phyloP scores from a whole-genome alignment of 106 monocot species.

The Posidonia australis region DNA sequence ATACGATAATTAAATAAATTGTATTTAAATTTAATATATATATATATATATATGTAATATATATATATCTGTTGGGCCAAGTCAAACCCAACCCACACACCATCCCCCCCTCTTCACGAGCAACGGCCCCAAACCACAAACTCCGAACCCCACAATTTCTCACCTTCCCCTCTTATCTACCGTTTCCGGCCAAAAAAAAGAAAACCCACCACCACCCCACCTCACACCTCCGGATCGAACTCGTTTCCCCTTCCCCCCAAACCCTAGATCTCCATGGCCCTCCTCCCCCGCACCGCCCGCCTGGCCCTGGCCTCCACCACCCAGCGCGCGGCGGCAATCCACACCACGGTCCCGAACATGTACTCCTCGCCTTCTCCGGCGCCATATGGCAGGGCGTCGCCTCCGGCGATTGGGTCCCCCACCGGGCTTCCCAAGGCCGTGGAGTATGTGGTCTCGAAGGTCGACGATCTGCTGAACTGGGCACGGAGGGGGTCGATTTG shows the following conservation, averaged over 20 bases:
- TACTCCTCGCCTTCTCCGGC: conserved; percentile 31
- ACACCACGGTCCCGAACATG: conserved; percentile 7
- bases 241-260: neutral
- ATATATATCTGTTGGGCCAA: too few relatives aligned
- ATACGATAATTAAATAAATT: too few relatives aligned
- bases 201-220: too few relatives aligned
- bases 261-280: conserved; percentile 11
- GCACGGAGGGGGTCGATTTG: conserved; percentile 64
- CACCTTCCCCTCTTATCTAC: too few relatives aligned
- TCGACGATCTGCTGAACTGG: conserved; percentile 96
- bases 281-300: conserved; percentile 24
- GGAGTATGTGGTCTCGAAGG: conserved; percentile 95
- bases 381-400: conserved; percentile 20
- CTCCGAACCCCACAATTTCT: too few relatives aligned
- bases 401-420: conserved; percentile 43
- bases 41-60: too few relatives aligned
- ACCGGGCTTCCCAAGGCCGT: conserved; percentile 73
- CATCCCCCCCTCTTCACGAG: too few relatives aligned
- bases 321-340: conserved; percentile 9
- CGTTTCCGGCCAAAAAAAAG: too few relatives aligned
- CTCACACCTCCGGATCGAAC: too few relatives aligned
- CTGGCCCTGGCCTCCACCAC: conserved; percentile 17
- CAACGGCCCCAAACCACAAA: too few relatives aligned
- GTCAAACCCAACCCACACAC: too few relatives aligned
- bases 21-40: too few relatives aligned